These are phyloP conservation scores for Starmerella gropengiesseri DNA, from an alignment of 805 yeast species.

Conservation along the genomic window DNA sequence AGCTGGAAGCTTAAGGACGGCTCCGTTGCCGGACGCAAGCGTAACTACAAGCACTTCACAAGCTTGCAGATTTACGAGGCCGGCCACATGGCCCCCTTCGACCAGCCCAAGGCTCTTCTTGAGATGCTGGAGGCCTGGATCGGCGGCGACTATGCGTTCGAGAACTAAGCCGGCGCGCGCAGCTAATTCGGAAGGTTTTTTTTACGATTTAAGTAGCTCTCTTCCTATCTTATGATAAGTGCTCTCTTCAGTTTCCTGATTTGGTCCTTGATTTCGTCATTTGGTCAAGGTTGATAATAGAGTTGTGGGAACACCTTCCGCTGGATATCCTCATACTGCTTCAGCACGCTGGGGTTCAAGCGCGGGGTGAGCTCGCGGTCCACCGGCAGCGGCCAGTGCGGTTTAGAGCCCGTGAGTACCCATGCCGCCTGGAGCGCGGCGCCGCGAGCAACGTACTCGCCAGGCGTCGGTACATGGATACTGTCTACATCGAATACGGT, in stretches of 20 bases:
- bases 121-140: conserved; percentile 88
- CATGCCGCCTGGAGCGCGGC: conserved; percentile 26
- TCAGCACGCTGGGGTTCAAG: conserved; percentile 8
- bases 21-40: conserved; percentile 52
- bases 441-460: conserved; percentile 25
- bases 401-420: conserved; percentile 19
- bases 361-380: conserved; percentile 13
- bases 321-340: conserved; percentile 16
- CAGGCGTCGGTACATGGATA: conserved; percentile 19
- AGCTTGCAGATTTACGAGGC: conserved; percentile 74
- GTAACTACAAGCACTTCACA: conserved; percentile 53
- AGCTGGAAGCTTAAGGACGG: conserved; percentile 30
- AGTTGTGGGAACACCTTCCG: conserved; percentile 10
- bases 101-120: conserved; percentile 73
- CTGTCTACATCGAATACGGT: conserved; percentile 18
- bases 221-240: not conserved
- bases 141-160: conserved; percentile 41
- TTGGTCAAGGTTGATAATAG: not conserved
- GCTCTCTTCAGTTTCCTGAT: not conserved
- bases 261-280: not conserved
- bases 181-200: too few relatives aligned
- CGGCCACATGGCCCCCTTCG: conserved; percentile 90
- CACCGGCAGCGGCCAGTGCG: conserved; percentile 21
- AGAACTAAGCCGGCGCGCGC: conserved; percentile 5
- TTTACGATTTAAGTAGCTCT: not conserved